These are phyloP conservation scores for Talaromyces sp. DNA, from an alignment of 2,329 filamentous ascomycete genomes.

Conservation along the genomic window DNA sequence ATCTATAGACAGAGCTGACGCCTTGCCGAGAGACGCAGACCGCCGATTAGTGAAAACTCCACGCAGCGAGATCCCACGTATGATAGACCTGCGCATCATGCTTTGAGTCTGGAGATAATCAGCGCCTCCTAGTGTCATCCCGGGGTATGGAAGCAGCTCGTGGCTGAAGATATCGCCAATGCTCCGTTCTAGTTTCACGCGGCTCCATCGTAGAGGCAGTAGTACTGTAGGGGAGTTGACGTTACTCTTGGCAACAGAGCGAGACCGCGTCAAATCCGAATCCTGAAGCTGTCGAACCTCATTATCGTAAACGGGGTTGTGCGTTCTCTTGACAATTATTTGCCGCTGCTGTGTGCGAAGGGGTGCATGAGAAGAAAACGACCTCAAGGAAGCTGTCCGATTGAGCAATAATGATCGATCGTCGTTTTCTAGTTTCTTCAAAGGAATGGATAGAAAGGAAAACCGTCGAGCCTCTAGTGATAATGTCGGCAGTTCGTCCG, in stretches of 20 bases:
- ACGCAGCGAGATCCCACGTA: conserved; percentile 73
- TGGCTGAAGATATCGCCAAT: conserved; percentile 80
- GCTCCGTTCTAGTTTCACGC: conserved; percentile 69
- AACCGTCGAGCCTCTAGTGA: conserved; percentile 23
- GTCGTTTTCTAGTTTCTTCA: conserved; percentile 72
- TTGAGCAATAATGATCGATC: conserved; percentile 60
- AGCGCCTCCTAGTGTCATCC: conserved; percentile 64
- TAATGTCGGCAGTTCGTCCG: conserved; percentile 47
- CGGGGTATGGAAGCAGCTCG: conserved; percentile 74
- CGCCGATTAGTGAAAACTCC: conserved; percentile 70
- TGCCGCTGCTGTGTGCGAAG: conserved; percentile 63
- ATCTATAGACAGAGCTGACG: conserved; percentile 14
- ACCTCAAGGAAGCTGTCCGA: conserved; percentile 67
- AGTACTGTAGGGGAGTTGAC: conserved; percentile 59
- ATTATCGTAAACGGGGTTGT: conserved; percentile 57
- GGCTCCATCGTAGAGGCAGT: conserved; percentile 68
- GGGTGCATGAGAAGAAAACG: conserved; percentile 66
- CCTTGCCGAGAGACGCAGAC: conserved; percentile 52
- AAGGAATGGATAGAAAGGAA: conserved; percentile 56
- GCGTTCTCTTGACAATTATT: conserved; percentile 83
- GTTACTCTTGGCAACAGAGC: conserved; percentile 69
- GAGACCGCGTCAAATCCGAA: conserved; percentile 68
- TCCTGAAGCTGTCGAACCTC: conserved; percentile 40
- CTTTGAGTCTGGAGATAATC: conserved; percentile 77
- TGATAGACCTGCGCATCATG: conserved; percentile 53